Conservation (phyloP, 2,329 filamentous ascomycete species). For the Cadophora sp. region DNA sequence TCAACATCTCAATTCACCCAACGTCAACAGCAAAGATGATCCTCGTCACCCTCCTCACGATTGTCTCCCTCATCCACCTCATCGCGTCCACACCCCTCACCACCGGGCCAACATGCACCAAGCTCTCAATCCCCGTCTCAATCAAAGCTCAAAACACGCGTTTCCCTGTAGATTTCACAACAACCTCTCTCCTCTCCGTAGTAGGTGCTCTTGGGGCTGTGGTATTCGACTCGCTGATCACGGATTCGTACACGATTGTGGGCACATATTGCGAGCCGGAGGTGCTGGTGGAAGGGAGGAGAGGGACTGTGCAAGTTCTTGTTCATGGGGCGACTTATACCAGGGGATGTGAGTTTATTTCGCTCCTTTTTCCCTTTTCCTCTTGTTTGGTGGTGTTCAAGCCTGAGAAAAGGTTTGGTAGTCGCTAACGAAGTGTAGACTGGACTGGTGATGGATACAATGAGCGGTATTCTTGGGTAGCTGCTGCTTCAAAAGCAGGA, state of each 20-base stretch:
- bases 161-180: slow-evolving; percentile 10
- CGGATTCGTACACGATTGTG: slow-evolving; percentile 32
- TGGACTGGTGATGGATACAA: slow-evolving; percentile 33
- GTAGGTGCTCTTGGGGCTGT: slow-evolving; percentile 1
- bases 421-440: slow-evolving; percentile 12
- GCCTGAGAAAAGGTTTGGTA: background rate
- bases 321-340: slow-evolving; percentile 40
- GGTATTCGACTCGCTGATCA: slow-evolving; percentile 1
- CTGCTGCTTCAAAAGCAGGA: slow-evolving; percentile 35
- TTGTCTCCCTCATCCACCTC: background rate
- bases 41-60: too few species aligned
- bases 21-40: background rate
- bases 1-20: background rate
- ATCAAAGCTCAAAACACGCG: background rate
- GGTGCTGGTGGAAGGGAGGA: slow-evolving; percentile 1
- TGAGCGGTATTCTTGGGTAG: slow-evolving; percentile 37
- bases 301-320: slow-evolving; percentile 37
- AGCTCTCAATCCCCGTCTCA: background rate
- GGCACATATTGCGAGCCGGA: slow-evolving; percentile 36
- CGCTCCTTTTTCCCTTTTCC: too few species aligned
- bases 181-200: background rate
- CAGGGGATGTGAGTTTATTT: slow-evolving; percentile 29
- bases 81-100: background rate
- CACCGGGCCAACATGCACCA: background rate
- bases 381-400: background rate